A percentile compares a stretch with the other conserved stretches of the same genome.
These are phyloP conservation scores for Rhizopogon vulgaris DNA, from an alignment of 768 basidiomycete genomes.

Conservation along the genomic window DNA sequence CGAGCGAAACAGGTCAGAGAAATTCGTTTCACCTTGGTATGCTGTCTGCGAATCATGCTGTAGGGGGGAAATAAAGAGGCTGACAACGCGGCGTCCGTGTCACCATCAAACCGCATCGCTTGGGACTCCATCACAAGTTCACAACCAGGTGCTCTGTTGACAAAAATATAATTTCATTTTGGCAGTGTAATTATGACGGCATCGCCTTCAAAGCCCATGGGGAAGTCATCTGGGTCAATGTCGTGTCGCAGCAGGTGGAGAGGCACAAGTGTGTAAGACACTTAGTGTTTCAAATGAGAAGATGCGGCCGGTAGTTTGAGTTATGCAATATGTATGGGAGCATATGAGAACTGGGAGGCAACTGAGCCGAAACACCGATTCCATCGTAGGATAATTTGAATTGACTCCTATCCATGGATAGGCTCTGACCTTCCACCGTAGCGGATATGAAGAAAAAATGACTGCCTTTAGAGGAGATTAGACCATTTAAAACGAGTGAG, in stretches of 20 bases:
- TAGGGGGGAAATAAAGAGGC: background rate
- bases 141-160: background rate
- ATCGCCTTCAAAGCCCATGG: slow-evolving; percentile 8
- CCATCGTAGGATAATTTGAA: no score
- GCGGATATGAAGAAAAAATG: no score
- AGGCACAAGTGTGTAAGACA: background rate
- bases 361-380: no score
- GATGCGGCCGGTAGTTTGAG: no score
- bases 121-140: background rate
- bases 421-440: no score
- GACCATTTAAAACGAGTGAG: background rate
- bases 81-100: background rate
- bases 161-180: slow-evolving; percentile 9
- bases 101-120: background rate
- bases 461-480: background rate
- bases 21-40: background rate
- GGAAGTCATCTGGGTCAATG: background rate
- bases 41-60: slow-evolving; percentile 2
- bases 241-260: background rate
- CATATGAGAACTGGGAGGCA: no score
- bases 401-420: no score
- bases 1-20: background rate
- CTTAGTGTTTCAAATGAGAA: no score
- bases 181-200: slow-evolving; percentile 21
- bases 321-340: no score